A percentile compares a stretch with the other conserved stretches of the same genome.
These are phyloP conservation scores for Sarocladium oryzae DNA, from an alignment of 2,329 filamentous ascomycete species.

Conservation along the genomic window DNA sequence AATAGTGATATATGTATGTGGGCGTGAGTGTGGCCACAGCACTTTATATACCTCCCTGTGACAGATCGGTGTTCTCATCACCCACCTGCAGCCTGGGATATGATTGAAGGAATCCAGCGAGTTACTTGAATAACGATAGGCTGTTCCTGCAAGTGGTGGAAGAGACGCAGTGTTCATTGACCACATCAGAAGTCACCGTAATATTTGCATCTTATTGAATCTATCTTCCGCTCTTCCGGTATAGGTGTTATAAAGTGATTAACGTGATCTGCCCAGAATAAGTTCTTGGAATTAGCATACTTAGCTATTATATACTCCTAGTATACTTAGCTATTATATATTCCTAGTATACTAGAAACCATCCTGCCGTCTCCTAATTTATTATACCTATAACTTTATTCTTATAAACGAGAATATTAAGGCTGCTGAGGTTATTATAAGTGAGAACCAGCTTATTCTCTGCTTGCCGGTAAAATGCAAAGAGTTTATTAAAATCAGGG, in stretches of 20 bases:
- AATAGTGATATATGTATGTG: too few relatives aligned
- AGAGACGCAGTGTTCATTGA: neutral
- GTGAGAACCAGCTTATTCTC: constrained; percentile 28
- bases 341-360: constrained; percentile 28
- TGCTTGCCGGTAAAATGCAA: constrained; percentile 15
- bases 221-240: constrained; percentile 14
- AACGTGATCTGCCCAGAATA: constrained; percentile 18
- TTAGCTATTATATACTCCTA: constrained; percentile 23
- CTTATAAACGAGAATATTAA: constrained; percentile 35
- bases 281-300: constrained; percentile 19
- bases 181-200: constrained; percentile 5
- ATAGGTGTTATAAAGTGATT: constrained; percentile 14
- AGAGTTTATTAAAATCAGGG: constrained; percentile 12
- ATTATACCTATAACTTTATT: constrained; percentile 38
- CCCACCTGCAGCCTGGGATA: constrained; percentile 5
- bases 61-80: too few relatives aligned
- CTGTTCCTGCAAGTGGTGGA: neutral
- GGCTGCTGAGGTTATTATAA: constrained; percentile 36
- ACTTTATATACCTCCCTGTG: too few relatives aligned
- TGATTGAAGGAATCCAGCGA: neutral
- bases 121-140: neutral
- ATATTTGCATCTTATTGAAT: constrained; percentile 1
- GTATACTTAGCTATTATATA: too few relatives aligned
- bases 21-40: too few relatives aligned
- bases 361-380: constrained; percentile 28